Conservation (phyloP, 495 filamentous ascomycete species). For the Penicillium maclennaniae region DNA sequence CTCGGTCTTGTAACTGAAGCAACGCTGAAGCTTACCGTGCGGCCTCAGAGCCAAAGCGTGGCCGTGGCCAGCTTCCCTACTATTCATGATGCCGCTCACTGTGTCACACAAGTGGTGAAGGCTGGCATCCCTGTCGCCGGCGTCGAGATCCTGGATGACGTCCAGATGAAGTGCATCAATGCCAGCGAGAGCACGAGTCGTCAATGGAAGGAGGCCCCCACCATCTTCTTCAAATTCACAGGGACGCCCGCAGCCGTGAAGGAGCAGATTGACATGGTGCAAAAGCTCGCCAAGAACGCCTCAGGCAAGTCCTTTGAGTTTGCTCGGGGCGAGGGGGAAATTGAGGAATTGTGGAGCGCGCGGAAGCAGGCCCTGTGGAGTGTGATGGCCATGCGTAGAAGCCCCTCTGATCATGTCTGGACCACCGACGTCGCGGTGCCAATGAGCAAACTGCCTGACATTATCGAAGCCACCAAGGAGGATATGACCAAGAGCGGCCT, state of each 20-base stretch:
- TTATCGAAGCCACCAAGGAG: slow-evolving; percentile 60
- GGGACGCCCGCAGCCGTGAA: slow-evolving; percentile 56
- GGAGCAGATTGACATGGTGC: slow-evolving; percentile 57
- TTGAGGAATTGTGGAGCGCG: slow-evolving; percentile 58
- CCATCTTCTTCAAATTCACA: slow-evolving; percentile 63
- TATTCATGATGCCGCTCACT: slow-evolving; percentile 55
- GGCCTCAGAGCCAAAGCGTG: slow-evolving; percentile 57
- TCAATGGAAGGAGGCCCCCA: slow-evolving; percentile 58
- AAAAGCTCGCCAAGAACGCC: slow-evolving; percentile 49
- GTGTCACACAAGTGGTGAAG: slow-evolving; percentile 57
- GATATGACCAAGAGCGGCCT: slow-evolving; percentile 54
- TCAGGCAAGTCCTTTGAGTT: slow-evolving; percentile 56
- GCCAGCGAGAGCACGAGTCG: slow-evolving; percentile 50
- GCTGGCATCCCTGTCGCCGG: slow-evolving; percentile 61
- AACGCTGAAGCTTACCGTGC: slow-evolving; percentile 58
- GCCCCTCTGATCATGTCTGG: slow-evolving; percentile 58
- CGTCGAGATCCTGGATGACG: slow-evolving; percentile 61
- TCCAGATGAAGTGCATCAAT: slow-evolving; percentile 66
- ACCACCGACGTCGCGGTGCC: slow-evolving; percentile 66
- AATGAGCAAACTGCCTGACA: slow-evolving; percentile 57
- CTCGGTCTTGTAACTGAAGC: slow-evolving; percentile 64
- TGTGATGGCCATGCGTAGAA: slow-evolving; percentile 53
- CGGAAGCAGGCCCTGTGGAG: slow-evolving; percentile 60
- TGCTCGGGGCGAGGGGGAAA: slow-evolving; percentile 52
- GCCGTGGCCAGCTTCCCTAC: slow-evolving; percentile 58